phyloP scores from a whole-genome alignment of 306 rosid species.

The Quercus ilex region DNA sequence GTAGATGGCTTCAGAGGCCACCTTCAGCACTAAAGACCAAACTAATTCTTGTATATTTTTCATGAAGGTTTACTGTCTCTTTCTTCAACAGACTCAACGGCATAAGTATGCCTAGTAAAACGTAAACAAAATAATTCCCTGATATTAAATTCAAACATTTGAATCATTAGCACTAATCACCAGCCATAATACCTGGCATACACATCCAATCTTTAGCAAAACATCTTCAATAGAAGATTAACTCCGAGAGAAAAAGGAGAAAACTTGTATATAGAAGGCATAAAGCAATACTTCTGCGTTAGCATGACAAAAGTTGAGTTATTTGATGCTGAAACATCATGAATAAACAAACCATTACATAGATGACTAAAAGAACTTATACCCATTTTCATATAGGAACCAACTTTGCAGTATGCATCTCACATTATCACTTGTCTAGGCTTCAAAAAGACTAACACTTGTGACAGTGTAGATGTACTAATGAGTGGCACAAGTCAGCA shows the following conservation, averaged over 20 bases:
- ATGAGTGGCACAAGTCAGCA: too few relatives aligned
- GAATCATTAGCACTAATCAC: not conserved
- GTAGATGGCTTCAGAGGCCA: not conserved
- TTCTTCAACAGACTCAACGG: not conserved
- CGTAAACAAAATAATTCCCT: not conserved
- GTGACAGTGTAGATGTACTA: too few relatives aligned
- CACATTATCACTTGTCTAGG: too few relatives aligned
- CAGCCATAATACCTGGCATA: not conserved
- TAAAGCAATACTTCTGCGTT: slow-evolving; percentile 67
- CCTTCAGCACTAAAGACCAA: not conserved
- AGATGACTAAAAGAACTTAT: not conserved
- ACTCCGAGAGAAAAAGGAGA: slow-evolving; percentile 5
- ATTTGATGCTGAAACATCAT: slow-evolving; percentile 50
- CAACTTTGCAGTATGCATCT: too few relatives aligned
- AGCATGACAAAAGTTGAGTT: slow-evolving; percentile 85
- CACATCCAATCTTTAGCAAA: not conserved
- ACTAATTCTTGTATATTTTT: not conserved
- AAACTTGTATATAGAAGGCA: slow-evolving; percentile 78
- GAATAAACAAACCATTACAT: not conserved
- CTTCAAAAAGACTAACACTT: too few relatives aligned
- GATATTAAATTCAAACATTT: not conserved
- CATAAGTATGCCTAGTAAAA: not conserved
- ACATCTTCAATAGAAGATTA: not conserved
- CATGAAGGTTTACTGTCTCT: not conserved
- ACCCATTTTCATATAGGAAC: not conserved